Conservation (phyloP, 169 alveolate species). For the Plasmodium inui region DNA sequence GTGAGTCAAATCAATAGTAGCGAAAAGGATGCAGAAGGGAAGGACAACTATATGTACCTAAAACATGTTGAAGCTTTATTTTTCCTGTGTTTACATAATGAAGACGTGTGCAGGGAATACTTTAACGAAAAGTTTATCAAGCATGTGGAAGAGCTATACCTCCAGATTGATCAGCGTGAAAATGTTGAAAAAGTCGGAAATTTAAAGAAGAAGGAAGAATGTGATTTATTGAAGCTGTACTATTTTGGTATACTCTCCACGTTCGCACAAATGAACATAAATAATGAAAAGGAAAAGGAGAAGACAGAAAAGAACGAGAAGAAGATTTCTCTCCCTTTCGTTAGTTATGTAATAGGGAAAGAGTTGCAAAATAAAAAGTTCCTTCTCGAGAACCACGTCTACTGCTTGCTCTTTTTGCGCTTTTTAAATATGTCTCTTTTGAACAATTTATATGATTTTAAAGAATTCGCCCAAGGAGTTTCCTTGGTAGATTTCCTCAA, state of each 20-base stretch:
- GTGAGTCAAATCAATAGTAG: not conserved
- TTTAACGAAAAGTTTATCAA: slow-evolving; percentile 7
- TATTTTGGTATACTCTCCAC: slow-evolving; percentile 47
- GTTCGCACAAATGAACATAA: slow-evolving; percentile 10
- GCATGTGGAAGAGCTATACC: slow-evolving; percentile 18
- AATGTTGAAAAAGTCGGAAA: not conserved
- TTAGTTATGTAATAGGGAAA: slow-evolving; percentile 17
- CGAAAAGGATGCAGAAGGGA: slow-evolving; percentile 1
- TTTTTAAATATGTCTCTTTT: slow-evolving; percentile 39
- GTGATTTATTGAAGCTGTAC: slow-evolving; percentile 24
- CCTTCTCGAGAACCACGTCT: slow-evolving; percentile 38
- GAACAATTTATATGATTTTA: slow-evolving; percentile 38
- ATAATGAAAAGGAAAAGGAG: not conserved
- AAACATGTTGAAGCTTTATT: slow-evolving; percentile 29
- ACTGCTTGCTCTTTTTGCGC: slow-evolving; percentile 22
- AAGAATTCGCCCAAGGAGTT: slow-evolving; percentile 9
- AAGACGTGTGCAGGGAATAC: not conserved
- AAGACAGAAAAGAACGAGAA: too few relatives aligned
- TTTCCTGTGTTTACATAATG: slow-evolving; percentile 38
- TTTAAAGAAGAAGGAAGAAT: slow-evolving; percentile 7
- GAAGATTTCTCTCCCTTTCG: not conserved
- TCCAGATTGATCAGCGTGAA: not conserved
- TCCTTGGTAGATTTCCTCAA: slow-evolving; percentile 9
- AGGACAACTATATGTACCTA: slow-evolving; percentile 9
- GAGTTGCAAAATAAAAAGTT: slow-evolving; percentile 41